These are phyloP conservation scores for Claviceps purpurea DNA, from an alignment of 2,329 filamentous ascomycete genomes.

Conservation along the genomic window DNA sequence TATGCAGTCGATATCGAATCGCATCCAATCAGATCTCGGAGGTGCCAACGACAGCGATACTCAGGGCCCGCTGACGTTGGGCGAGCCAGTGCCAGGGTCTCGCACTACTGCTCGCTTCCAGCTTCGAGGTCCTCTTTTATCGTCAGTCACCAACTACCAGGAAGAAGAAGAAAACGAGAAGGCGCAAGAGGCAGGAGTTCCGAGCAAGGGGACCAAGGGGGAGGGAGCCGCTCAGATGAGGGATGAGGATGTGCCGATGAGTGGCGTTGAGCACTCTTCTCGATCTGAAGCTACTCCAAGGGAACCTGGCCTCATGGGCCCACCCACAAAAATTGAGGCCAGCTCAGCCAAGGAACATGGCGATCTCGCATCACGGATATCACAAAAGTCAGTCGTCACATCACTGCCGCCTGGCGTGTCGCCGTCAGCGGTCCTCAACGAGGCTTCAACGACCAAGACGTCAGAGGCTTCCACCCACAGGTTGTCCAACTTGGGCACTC, in stretches of 20 bases:
- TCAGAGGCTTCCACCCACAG: slow-evolving; percentile 55
- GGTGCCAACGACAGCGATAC: slow-evolving; percentile 40
- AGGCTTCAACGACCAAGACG: slow-evolving; percentile 89
- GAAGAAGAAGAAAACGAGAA: slow-evolving; percentile 38
- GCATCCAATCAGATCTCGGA: slow-evolving; percentile 36
- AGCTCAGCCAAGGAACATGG: slow-evolving; percentile 24
- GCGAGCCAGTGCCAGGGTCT: slow-evolving; percentile 47
- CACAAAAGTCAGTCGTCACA: slow-evolving; percentile 49
- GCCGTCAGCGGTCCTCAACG: slow-evolving; percentile 54
- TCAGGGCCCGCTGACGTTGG: slow-evolving; percentile 45
- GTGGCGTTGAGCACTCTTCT: slow-evolving; percentile 35
- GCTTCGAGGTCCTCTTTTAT: slow-evolving; percentile 32
- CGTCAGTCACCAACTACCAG: slow-evolving; percentile 46
- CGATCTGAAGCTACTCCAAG: slow-evolving; percentile 29
- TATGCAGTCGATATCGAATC: slow-evolving; percentile 39
- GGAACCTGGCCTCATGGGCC: slow-evolving; percentile 31
- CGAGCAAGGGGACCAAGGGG: slow-evolving; percentile 36
- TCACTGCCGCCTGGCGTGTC: slow-evolving; percentile 43
- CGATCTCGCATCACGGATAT: slow-evolving; percentile 44
- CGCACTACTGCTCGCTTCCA: slow-evolving; percentile 40
- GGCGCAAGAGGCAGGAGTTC: slow-evolving; percentile 15
- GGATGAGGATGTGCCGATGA: slow-evolving; percentile 45
- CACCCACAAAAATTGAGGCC: slow-evolving; percentile 28
- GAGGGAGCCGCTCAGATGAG: not conserved
- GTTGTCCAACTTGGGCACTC: slow-evolving; percentile 54